A percentile compares a stretch with the other conserved stretches of the same genome.
Conservation (phyloP, 2,329 filamentous ascomycete species). For the Passalora sequoiae region DNA sequence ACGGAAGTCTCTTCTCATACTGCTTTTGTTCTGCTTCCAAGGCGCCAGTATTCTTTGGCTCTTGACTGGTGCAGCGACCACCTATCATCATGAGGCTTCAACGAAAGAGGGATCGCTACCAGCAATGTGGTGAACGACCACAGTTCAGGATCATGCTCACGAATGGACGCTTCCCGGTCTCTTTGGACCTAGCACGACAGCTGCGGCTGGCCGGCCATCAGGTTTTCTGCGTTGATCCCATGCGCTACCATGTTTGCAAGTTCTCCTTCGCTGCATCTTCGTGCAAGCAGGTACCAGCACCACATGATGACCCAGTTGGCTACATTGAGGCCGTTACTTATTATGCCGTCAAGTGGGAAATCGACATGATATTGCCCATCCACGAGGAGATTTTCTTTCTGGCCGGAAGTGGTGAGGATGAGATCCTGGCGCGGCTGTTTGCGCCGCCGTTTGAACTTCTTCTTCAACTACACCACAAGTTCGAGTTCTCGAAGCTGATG, state of each 20-base stretch:
- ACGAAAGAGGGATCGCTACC: neutral
- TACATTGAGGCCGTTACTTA: slow-evolving; percentile 19
- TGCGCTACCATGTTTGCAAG: slow-evolving; percentile 18
- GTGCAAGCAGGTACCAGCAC: slow-evolving; percentile 16
- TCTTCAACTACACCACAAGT: slow-evolving; percentile 32
- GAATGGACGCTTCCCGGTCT: slow-evolving; percentile 21
- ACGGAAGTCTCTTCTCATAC: neutral
- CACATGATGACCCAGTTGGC: slow-evolving; percentile 13
- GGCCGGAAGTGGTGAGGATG: slow-evolving; percentile 22
- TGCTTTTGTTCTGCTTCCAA: neutral
- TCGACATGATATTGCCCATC: slow-evolving; percentile 26
- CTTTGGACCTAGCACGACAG: slow-evolving; percentile 19
- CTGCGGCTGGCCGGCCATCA: slow-evolving; percentile 14
- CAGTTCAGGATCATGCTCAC: slow-evolving; percentile 14
- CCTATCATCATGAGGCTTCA: neutral
- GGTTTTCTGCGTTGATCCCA: slow-evolving; percentile 19
- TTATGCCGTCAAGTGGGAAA: slow-evolving; percentile 13
- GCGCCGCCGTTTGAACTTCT: slow-evolving; percentile 28
- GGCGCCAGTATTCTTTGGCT: neutral
- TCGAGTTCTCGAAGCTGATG: slow-evolving; percentile 27
- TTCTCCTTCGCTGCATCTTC: slow-evolving; percentile 12
- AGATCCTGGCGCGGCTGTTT: slow-evolving; percentile 27
- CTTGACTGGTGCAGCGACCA: neutral
- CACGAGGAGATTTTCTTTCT: slow-evolving; percentile 34
- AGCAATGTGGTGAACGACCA: neutral